Conservation (phyloP, 169 alveolate genomes). For the Cryptosporidium parvum region DNA sequence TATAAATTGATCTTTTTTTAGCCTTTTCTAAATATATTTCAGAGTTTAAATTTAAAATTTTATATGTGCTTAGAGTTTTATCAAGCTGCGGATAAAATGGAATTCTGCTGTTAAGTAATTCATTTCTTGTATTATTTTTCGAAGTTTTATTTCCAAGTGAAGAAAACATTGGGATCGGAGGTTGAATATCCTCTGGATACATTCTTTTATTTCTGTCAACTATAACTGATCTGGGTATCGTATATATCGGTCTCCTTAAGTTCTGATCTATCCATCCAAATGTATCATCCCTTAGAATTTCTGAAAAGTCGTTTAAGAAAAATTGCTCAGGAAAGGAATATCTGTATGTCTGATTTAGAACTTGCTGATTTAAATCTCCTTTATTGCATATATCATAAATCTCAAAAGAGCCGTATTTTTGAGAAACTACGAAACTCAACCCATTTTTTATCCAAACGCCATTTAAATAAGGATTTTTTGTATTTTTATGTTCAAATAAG, state of each 20-base stretch:
- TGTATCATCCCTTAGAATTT: slow-evolving; percentile 20
- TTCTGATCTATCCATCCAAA: slow-evolving; percentile 57
- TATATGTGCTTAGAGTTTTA: background rate
- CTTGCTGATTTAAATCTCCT: background rate
- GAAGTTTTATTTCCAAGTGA: slow-evolving; percentile 34
- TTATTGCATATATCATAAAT: slow-evolving; percentile 42
- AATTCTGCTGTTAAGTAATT: slow-evolving; percentile 2
- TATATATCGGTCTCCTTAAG: slow-evolving; percentile 41
- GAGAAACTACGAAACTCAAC: slow-evolving; percentile 66
- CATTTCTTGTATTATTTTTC: background rate
- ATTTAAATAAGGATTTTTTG: slow-evolving; percentile 65
- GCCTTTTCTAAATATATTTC: slow-evolving; percentile 25
- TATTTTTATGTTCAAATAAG: slow-evolving; percentile 22
- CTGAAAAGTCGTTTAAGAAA: slow-evolving; percentile 58
- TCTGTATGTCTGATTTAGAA: slow-evolving; percentile 50
- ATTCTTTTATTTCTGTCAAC: slow-evolving; percentile 53
- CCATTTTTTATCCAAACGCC: slow-evolving; percentile 58
- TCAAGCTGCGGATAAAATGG: slow-evolving; percentile 11
- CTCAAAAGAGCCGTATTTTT: slow-evolving; percentile 52
- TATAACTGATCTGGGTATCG: slow-evolving; percentile 36
- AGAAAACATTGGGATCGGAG: slow-evolving; percentile 41
- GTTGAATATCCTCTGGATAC: slow-evolving; percentile 61
- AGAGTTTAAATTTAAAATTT: background rate
- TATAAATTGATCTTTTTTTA: background rate
- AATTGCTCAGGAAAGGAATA: slow-evolving; percentile 53